Conservation (phyloP, 805 yeast species). For the Myxozyma vanderwaltii region DNA sequence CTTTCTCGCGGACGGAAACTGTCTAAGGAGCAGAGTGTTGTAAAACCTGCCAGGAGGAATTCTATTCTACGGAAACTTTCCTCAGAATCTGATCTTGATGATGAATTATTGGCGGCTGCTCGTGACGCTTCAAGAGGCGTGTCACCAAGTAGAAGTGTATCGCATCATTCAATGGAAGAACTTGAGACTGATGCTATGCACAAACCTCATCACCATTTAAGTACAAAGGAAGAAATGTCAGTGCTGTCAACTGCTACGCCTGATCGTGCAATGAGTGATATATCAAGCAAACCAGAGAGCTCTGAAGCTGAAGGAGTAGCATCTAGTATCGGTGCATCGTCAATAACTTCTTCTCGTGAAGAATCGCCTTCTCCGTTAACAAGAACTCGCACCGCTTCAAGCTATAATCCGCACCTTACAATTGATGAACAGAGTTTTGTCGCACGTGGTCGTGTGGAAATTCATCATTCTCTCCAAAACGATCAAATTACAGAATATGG, state of each 20-base stretch:
- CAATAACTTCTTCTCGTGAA: not conserved
- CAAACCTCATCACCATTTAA: too few species aligned
- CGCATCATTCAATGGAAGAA: not conserved
- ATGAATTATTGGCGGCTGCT: not conserved
- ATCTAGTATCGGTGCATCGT: not conserved
- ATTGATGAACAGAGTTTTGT: slow-evolving; percentile 21
- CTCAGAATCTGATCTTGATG: not conserved
- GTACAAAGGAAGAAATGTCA: too few species aligned
- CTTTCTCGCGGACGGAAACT: not conserved
- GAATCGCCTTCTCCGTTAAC: not conserved
- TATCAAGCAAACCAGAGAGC: not conserved
- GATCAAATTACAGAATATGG: slow-evolving; percentile 32
- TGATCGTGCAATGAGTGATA: too few species aligned
- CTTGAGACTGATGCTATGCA: not conserved
- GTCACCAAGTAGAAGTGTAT: not conserved
- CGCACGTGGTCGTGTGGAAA: slow-evolving; percentile 28
- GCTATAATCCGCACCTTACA: not conserved
- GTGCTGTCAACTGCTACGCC: too few species aligned
- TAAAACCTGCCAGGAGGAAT: too few species aligned
- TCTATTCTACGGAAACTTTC: not conserved
- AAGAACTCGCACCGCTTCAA: not conserved
- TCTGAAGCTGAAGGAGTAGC: not conserved
- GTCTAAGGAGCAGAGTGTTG: not conserved
- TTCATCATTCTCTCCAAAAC: slow-evolving; percentile 28
- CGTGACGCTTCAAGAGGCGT: not conserved